phyloP scores from a whole-genome alignment of 169 alveolate species.

The Babesia ovis region DNA sequence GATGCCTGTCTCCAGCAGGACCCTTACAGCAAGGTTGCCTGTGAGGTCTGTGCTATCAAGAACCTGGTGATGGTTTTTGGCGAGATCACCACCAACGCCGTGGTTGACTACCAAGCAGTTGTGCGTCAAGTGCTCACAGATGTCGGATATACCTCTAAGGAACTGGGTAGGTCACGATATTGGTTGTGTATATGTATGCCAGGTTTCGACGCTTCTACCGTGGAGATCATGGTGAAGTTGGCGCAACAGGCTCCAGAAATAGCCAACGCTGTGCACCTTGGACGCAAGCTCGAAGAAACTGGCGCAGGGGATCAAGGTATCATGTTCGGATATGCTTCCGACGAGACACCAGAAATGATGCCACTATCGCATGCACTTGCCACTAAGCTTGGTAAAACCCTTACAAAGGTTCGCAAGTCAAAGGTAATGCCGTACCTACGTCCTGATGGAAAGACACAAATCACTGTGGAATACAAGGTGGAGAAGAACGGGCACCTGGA shows the following conservation, averaged over 20 bases:
- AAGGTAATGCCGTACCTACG: slow-evolving; percentile 91
- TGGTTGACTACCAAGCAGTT: slow-evolving; percentile 88
- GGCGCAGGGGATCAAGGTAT: slow-evolving; percentile 99
- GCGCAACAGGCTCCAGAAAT: slow-evolving; percentile 95
- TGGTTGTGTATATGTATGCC: slow-evolving; percentile 64
- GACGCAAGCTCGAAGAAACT: slow-evolving; percentile 89
- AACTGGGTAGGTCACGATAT: slow-evolving; percentile 75
- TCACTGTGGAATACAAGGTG: slow-evolving; percentile 86
- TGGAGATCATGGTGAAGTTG: slow-evolving; percentile 89
- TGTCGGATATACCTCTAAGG: slow-evolving; percentile 88
- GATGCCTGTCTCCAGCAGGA: slow-evolving; percentile 97
- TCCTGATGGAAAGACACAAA: slow-evolving; percentile 99
- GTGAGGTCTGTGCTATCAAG: slow-evolving; percentile 95
- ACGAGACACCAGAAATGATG: slow-evolving; percentile 96
- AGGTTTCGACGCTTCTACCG: slow-evolving; percentile 95
- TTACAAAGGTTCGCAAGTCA: slow-evolving; percentile 91
- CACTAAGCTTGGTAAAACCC: slow-evolving; percentile 89
- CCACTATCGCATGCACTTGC: slow-evolving; percentile 97
- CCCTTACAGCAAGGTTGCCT: slow-evolving; percentile 91
- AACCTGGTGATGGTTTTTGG: slow-evolving; percentile 96
- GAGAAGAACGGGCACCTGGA: slow-evolving; percentile 80
- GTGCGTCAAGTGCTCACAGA: slow-evolving; percentile 92
- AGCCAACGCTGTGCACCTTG: slow-evolving; percentile 94
- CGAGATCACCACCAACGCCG: slow-evolving; percentile 93
- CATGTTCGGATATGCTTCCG: slow-evolving; percentile 99